Evolutionary conservation across 2,329 filamentous ascomycete species (phyloP), one percentile per base, ranked within the genome.

Genomic region (Cadophora sp.): DNA sequence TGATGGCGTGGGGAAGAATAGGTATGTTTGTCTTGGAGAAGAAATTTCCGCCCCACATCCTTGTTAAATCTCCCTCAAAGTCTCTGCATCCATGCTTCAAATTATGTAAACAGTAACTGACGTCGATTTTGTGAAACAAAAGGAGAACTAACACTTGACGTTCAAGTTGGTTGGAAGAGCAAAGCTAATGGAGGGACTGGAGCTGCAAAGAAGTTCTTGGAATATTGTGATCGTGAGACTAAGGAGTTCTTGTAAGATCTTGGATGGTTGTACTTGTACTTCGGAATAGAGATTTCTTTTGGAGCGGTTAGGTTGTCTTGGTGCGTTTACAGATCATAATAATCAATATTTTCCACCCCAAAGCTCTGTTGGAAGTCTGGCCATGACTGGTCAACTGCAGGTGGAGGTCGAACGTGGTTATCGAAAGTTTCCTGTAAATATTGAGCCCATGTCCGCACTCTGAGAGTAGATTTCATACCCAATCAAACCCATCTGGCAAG

Each of bases 1-100:
- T 83, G 16, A 76, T 82, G 20, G 81, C 82, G 0, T 84, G 80
- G 79, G 81, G 82, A 9, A 73, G 80, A 22, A 66, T 50, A 41
- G 59, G 59, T 36, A 55, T 33, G 51, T 36, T 13, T 18, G 14
- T 7, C 43, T 45, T 9, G 33, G 33, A 39, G 11, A 39, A 9
- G 11, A 39, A 39, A 6, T 9, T 39, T 9, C 33, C 3, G 2
- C 33, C 2, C 33, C 33, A 39, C 11, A 39, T 39, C 33, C 33
- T 5, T 8, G 11, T 11, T 39, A 9, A 6, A 8, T 39, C 33
- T 39, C 11, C 33, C 7, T 39, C 33, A 39, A 39, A 39, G 27
- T 30, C 27, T 30, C 27, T 6, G 6, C 27, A 30, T 30, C 27
- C 6, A 30, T 30, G 27, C 27, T 30, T 30, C 27, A 30, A 30